A percentile compares a stretch with the other conserved stretches of the same genome.
Evolutionary conservation across 148 eudicot genomes (phyloP).

Genomic region (Vaccinium darrowii): DNA sequence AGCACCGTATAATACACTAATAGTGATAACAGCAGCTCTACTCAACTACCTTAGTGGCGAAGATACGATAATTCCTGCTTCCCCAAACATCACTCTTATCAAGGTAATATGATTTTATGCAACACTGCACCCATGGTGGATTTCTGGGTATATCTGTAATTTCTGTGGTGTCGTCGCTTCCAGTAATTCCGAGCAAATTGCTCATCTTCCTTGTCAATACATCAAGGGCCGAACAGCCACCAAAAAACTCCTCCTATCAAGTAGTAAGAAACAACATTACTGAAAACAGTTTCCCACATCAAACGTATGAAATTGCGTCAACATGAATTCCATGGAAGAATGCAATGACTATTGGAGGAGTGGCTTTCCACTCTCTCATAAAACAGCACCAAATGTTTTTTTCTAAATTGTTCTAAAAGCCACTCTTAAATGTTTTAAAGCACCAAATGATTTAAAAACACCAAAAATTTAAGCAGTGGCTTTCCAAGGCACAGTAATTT

Average conservation of each 20-base stretch:
- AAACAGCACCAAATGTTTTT: neutral
- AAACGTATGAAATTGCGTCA: neutral
- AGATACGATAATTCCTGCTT: constrained; percentile 60
- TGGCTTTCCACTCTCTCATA: neutral
- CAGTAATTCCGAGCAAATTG: constrained; percentile 55
- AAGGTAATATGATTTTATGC: constrained; percentile 72
- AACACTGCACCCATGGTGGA: constrained; percentile 83
- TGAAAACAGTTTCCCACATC: neutral
- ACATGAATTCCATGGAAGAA: neutral
- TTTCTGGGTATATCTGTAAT: constrained; percentile 42
- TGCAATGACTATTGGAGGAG: neutral
- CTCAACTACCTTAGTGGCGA: constrained; percentile 45
- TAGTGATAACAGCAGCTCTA: constrained; percentile 7
- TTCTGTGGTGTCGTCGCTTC: constrained; percentile 19
- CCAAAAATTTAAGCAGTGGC: neutral
- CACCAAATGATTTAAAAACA: neutral
- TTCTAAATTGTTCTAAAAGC: neutral
- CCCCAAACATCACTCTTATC: constrained; percentile 51
- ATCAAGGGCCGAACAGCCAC: constrained; percentile 35
- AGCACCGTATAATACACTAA: neutral
- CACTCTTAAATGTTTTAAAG: neutral
- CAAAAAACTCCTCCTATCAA: constrained; percentile 62
- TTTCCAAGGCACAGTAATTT: neutral
- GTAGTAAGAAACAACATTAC: neutral
- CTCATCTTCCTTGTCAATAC: constrained; percentile 48